A percentile compares a stretch with the other conserved stretches of the same genome.
Evolutionary conservation across 139 green algal genomes (phyloP).

Genomic region (Auxenochlorella protothecoides): DNA sequence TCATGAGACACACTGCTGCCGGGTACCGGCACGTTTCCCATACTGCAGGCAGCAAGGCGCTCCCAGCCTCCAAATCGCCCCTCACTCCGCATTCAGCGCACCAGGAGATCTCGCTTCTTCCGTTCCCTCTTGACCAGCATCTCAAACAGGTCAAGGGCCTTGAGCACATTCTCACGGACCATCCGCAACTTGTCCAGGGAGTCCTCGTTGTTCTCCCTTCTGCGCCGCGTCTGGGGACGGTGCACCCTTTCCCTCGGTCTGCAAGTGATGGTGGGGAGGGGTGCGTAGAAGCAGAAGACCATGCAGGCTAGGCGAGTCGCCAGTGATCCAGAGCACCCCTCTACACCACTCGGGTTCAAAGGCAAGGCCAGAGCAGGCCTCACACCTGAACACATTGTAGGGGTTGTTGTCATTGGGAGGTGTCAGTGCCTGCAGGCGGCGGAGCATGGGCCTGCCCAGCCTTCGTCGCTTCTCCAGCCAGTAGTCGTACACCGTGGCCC

Average conservation of each 20-base stretch:
- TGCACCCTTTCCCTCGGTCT: slow-evolving; percentile 78
- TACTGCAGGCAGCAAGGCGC: neutral
- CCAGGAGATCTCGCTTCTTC: slow-evolving; percentile 58
- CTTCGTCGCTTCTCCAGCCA: slow-evolving; percentile 74
- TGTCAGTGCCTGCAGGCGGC: slow-evolving; percentile 70
- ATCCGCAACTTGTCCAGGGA: slow-evolving; percentile 69
- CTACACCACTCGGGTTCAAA: neutral
- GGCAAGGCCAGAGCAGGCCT: neutral
- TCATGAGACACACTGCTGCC: neutral
- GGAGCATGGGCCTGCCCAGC: slow-evolving; percentile 72
- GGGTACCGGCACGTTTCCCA: neutral
- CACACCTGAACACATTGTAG: slow-evolving; percentile 87
- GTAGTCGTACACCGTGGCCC: slow-evolving; percentile 78
- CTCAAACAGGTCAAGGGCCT: slow-evolving; percentile 47
- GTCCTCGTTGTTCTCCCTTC: slow-evolving; percentile 68
- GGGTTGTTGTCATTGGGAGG: slow-evolving; percentile 78
- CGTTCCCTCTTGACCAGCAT: slow-evolving; percentile 53
- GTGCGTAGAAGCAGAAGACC: too few species aligned
- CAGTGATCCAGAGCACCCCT: neutral
- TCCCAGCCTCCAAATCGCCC: neutral
- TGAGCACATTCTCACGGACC: slow-evolving; percentile 55
- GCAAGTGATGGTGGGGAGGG: neutral
- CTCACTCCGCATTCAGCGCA: slow-evolving; percentile 10
- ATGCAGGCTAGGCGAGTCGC: neutral
- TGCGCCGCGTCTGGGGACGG: slow-evolving; percentile 76